A percentile compares a stretch with the other conserved stretches of the same genome.
These are phyloP conservation scores for Moesziomyces sp. DNA, from an alignment of 1,284 basidiomycete genomes.

Conservation along the genomic window DNA sequence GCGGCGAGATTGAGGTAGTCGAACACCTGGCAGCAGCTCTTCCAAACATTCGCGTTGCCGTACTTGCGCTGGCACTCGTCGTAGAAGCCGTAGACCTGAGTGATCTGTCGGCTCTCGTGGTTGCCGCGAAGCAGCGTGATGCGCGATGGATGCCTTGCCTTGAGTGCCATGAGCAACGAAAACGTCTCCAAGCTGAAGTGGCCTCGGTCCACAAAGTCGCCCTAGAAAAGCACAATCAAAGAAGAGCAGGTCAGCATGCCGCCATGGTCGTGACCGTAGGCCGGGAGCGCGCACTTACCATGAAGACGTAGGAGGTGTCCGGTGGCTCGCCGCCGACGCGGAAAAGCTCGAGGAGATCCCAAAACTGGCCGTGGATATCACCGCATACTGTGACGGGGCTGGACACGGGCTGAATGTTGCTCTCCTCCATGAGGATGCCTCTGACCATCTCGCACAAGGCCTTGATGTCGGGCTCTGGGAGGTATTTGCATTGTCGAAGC, in stretches of 20 bases:
- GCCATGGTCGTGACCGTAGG: background rate
- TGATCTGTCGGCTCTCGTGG: conserved; percentile 95
- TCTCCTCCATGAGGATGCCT: conserved; percentile 88
- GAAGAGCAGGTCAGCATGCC: conserved; percentile 1
- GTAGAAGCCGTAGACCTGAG: conserved; percentile 97
- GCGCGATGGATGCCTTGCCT: conserved; percentile 91
- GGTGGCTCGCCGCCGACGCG: conserved; percentile 87
- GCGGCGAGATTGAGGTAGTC: conserved; percentile 97
- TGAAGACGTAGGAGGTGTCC: conserved; percentile 94
- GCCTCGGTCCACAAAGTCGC: conserved; percentile 96
- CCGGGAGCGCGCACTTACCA: conserved; percentile 73
- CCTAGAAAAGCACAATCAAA: conserved; percentile 71
- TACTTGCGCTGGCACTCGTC: conserved; percentile 95
- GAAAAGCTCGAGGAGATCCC: conserved; percentile 91
- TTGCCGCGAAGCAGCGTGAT: conserved; percentile 92
- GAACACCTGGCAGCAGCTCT: conserved; percentile 99
- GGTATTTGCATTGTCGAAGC: conserved; percentile 83
- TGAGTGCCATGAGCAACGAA: conserved; percentile 85
- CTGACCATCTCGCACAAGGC: conserved; percentile 86
- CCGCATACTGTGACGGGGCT: conserved; percentile 92
- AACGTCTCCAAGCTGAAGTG: conserved; percentile 97
- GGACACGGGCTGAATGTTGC: conserved; percentile 91
- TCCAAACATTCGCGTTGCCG: conserved; percentile 90
- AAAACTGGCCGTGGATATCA: conserved; percentile 95
- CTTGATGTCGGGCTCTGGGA: conserved; percentile 92